Conservation (phyloP, 2,329 filamentous ascomycete genomes). For the Thyridium curvatum region DNA sequence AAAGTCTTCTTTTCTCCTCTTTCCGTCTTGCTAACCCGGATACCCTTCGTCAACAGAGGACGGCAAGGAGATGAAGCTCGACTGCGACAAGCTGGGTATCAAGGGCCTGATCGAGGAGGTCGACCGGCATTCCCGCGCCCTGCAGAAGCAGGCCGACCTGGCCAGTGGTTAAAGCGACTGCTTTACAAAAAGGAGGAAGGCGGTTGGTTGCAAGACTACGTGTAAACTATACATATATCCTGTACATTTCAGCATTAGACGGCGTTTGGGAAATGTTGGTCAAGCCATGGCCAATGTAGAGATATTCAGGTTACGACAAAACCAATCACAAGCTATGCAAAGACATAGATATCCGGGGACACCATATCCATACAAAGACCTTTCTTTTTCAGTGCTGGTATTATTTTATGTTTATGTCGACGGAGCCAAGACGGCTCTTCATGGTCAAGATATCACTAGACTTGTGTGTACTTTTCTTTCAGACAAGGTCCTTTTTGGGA, state of each 20-base stretch:
- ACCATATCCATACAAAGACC: too few species aligned
- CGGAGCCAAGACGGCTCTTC: too few species aligned
- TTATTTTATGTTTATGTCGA: too few species aligned
- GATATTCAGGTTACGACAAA: not conserved
- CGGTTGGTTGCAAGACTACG: not conserved
- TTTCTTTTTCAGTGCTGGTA: too few species aligned
- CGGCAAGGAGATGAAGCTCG: conserved; percentile 81
- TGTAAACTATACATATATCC: conserved; percentile 5
- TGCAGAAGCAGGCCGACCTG: conserved; percentile 81
- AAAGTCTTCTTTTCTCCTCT: too few species aligned
- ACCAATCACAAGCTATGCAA: too few species aligned
- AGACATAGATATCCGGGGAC: too few species aligned
- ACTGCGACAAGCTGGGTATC: conserved; percentile 75
- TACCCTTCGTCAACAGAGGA: too few species aligned
- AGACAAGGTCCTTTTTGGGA: not conserved
- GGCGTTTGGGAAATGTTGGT: conserved; percentile 4
- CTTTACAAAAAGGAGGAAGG: conserved; percentile 2
- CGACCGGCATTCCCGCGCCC: conserved; percentile 75
- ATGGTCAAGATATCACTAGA: too few species aligned
- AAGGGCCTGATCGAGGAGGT: conserved; percentile 84
- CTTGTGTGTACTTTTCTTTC: conserved; percentile 3
- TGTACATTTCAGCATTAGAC: conserved; percentile 6
- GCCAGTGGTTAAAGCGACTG: conserved; percentile 31
- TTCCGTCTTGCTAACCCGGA: too few species aligned
- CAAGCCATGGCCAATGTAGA: not conserved